phyloP scores from a whole-genome alignment of 768 basidiomycete species.

The Scleroderma bovista region DNA sequence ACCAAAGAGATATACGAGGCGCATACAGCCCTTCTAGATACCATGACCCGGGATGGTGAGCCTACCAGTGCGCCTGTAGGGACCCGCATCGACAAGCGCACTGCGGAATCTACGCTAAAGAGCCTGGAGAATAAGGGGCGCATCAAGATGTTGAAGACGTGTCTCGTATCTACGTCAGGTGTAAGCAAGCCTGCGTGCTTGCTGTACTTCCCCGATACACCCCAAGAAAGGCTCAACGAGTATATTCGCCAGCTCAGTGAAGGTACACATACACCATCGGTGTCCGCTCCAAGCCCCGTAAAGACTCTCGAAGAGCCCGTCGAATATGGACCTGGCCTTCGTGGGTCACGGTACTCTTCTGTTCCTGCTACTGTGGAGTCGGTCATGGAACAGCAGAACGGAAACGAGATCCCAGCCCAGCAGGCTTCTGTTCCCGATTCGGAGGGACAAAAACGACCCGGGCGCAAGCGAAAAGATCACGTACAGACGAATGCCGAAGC shows the following conservation, averaged over 20 bases:
- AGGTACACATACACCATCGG: slow-evolving; percentile 16
- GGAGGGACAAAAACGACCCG: neutral
- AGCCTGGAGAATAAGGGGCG: slow-evolving; percentile 60
- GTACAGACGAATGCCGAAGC: slow-evolving; percentile 38
- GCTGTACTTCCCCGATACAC: slow-evolving; percentile 56
- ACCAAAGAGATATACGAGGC: slow-evolving; percentile 66
- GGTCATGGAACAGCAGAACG: slow-evolving; percentile 30
- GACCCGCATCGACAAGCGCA: slow-evolving; percentile 69
- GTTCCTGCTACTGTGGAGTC: slow-evolving; percentile 15
- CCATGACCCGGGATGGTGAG: slow-evolving; percentile 54
- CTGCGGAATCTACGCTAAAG: slow-evolving; percentile 53
- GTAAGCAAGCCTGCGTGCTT: slow-evolving; percentile 54
- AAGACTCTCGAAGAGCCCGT: slow-evolving; percentile 50
- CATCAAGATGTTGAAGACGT: slow-evolving; percentile 66
- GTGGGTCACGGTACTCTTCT: slow-evolving; percentile 25
- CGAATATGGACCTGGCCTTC: slow-evolving; percentile 47
- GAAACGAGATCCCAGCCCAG: slow-evolving; percentile 34
- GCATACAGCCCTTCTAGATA: slow-evolving; percentile 57
- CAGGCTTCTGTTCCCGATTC: slow-evolving; percentile 10
- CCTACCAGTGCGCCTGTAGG: slow-evolving; percentile 65
- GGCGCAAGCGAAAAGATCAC: slow-evolving; percentile 13
- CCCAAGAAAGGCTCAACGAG: slow-evolving; percentile 45
- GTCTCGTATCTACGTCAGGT: slow-evolving; percentile 54
- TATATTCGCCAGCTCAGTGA: slow-evolving; percentile 56
- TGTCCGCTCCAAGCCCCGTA: slow-evolving; percentile 31